Evolutionary conservation across 805 yeast species (phyloP), one percentile per base, ranked within the genome.

Genomic region (Saturnispora serradocipensis): DNA sequence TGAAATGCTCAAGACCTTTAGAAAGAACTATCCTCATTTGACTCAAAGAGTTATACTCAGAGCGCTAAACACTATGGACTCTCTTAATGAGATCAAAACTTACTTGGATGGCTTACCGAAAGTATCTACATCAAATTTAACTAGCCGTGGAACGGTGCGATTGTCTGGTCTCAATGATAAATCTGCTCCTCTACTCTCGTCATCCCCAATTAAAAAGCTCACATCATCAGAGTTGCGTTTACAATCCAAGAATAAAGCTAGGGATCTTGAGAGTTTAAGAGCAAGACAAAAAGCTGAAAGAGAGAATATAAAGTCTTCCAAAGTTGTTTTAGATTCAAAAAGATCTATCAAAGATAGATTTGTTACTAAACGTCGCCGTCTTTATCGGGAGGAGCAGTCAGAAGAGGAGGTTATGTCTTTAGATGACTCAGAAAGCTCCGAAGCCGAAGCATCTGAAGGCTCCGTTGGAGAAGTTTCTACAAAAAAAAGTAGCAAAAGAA

Each of bases 11-110:
- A 52, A 56, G 2, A 61, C 64, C 3, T 58, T 70, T 43, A 65
- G 59, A 49, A 67, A 64, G 38, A 60, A 61, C 36, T 70, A 58
- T 46, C 73, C 73, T 0, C 52, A 60, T n/a, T 48, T 64, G 13
- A 52, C 65, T 10, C 66, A 62, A 6, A 49, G 62, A 3, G 59
- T 65, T 4, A 64, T 70, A n/a, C 53, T 66, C 10, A 58, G 59
- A 10, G 65, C 69, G 8, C 58, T 67, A 47, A 68, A 64, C 50
- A 55, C 56, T 0, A 60, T 67, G 42, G 64, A 65, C 1, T 59
- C 67, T 15, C 51, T 69, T 7, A 54, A 69, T 49, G 69, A 66
- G 39, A 65, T 71, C 2, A 59, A 67, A 10, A 54, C 57, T 10
- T 60, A 60, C 45, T 53, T 70, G 43, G 52, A 61, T 11, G 43